Evolutionary conservation across 441 rosid species (phyloP).

Genomic region (Pelargonium citronellum): DNA sequence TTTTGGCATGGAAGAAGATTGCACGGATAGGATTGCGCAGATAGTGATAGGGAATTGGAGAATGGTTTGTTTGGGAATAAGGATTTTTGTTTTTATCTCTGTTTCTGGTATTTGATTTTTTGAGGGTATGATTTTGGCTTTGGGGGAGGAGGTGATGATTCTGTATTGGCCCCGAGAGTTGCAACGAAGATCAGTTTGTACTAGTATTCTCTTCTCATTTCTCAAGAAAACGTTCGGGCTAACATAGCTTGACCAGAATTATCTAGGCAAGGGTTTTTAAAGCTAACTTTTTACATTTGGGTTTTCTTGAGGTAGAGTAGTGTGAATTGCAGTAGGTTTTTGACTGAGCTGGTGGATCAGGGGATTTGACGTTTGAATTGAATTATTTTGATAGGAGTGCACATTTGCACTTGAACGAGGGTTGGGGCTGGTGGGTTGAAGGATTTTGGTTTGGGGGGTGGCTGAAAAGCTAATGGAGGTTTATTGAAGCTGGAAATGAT

Average conservation of each 20-base stretch:
- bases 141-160: slow-evolving; percentile 30
- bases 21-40: slow-evolving; percentile 25
- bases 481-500: slow-evolving; percentile 33
- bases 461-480: slow-evolving; percentile 24
- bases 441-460: slow-evolving; percentile 19
- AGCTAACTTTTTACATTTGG: background rate
- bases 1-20: slow-evolving; percentile 42
- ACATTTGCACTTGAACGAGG: slow-evolving; percentile 15
- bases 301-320: background rate
- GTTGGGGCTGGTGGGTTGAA: slow-evolving; percentile 19
- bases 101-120: slow-evolving; percentile 19
- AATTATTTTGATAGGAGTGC: slow-evolving; percentile 8
- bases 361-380: background rate
- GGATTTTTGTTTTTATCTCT: slow-evolving; percentile 17
- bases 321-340: background rate
- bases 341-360: slow-evolving; percentile 1
- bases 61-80: slow-evolving; percentile 14
- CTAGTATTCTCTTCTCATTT: slow-evolving; percentile 28
- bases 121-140: slow-evolving; percentile 29
- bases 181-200: slow-evolving; percentile 26
- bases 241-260: slow-evolving; percentile 21
- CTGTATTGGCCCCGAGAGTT: slow-evolving; percentile 24
- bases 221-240: slow-evolving; percentile 30
- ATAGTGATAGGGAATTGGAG: slow-evolving; percentile 17
- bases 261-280: background rate